Evolutionary conservation across 805 yeast species (phyloP).

Genomic region (Yarrowia hollandica): DNA sequence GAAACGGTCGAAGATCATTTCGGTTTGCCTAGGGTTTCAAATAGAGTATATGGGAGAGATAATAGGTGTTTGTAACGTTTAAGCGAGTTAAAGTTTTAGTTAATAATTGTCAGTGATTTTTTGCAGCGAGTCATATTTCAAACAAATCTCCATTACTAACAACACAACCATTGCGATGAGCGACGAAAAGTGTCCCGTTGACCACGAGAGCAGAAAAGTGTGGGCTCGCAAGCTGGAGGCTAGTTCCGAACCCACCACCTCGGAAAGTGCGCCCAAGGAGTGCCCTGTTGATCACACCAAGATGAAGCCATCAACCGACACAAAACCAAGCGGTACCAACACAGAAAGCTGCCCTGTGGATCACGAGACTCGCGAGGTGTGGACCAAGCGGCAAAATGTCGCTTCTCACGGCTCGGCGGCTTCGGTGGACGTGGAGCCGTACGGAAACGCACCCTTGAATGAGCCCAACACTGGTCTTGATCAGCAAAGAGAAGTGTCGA

Average conservation of each 20-base stretch:
- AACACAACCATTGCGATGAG: too few species aligned
- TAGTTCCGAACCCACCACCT: background rate
- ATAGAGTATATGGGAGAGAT: background rate
- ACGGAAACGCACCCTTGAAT: background rate
- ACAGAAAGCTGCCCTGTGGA: slow-evolving; percentile 64
- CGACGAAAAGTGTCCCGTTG: slow-evolving; percentile 51
- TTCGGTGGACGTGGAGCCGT: background rate
- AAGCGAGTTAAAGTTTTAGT: too few species aligned
- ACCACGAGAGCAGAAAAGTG: slow-evolving; percentile 45
- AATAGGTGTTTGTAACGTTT: too few species aligned
- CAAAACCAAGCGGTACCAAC: background rate
- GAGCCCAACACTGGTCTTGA: slow-evolving; percentile 48
- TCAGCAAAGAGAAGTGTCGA: slow-evolving; percentile 70
- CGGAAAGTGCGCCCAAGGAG: slow-evolving; percentile 31
- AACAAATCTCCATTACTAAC: too few species aligned
- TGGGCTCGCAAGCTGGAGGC: slow-evolving; percentile 31
- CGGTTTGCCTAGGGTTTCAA: too few species aligned
- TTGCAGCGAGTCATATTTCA: background rate
- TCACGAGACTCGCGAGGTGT: slow-evolving; percentile 56
- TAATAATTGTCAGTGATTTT: too few species aligned
- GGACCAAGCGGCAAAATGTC: slow-evolving; percentile 48
- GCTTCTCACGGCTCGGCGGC: slow-evolving; percentile 17
- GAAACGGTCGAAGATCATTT: slow-evolving; percentile 15
- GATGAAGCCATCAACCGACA: background rate
- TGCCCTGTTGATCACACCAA: slow-evolving; percentile 31